A percentile compares a stretch with the other conserved stretches of the same genome.
Evolutionary conservation across 2,329 filamentous ascomycete species (phyloP).

Genomic region (Pestalotiopsis sp.): DNA sequence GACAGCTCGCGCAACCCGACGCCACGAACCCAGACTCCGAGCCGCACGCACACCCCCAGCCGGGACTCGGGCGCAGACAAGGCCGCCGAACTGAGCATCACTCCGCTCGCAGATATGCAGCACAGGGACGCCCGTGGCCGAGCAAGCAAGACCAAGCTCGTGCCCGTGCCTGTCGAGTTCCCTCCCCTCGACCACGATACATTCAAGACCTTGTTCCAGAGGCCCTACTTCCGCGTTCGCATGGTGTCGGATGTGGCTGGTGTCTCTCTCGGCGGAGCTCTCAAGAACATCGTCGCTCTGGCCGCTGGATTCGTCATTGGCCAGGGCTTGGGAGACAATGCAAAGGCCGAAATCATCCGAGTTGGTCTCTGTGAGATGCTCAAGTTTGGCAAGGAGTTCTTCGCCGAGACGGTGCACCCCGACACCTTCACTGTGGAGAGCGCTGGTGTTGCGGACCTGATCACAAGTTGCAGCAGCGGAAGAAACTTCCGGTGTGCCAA

Average conservation of each 20-base stretch:
- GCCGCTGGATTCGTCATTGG: conserved; percentile 95
- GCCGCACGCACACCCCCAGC: conserved; percentile 46
- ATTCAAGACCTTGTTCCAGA: conserved; percentile 86
- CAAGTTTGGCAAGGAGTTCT: conserved; percentile 92
- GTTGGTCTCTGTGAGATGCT: conserved; percentile 96
- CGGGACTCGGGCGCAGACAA: conserved; percentile 50
- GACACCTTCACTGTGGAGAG: conserved; percentile 96
- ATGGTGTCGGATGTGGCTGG: conserved; percentile 95
- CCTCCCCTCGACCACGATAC: conserved; percentile 83
- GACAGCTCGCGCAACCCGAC: conserved; percentile 74
- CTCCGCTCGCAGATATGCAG: conserved; percentile 55
- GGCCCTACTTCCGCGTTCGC: conserved; percentile 96
- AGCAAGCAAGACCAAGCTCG: conserved; percentile 69
- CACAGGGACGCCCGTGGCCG: conserved; percentile 73
- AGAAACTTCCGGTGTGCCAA: conserved; percentile 94
- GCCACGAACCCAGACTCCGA: conserved; percentile 49
- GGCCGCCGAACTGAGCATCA: conserved; percentile 52
- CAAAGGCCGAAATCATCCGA: conserved; percentile 98
- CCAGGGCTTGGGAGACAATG: conserved; percentile 96
- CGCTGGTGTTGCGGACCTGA: conserved; percentile 91
- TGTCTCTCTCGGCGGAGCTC: conserved; percentile 88
- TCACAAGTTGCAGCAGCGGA: conserved; percentile 90
- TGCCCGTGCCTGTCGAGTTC: conserved; percentile 78
- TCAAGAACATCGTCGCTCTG: conserved; percentile 96
- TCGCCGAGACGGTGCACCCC: conserved; percentile 76